Conservation (phyloP, 2,329 filamentous ascomycete species). For the Ophiostoma quercus region DNA sequence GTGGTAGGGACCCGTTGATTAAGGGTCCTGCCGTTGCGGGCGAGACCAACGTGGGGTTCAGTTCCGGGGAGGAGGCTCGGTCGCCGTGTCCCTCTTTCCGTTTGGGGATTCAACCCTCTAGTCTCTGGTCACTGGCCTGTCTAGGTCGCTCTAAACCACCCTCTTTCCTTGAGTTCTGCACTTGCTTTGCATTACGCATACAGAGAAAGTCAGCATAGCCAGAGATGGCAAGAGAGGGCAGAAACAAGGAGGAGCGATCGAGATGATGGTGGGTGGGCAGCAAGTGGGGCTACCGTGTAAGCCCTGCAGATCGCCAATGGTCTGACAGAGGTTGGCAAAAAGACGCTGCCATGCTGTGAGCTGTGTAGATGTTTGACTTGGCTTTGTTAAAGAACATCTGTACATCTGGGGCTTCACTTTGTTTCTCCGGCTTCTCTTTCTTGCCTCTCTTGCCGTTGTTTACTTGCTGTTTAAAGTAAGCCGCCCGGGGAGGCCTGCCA, state of each 20-base stretch:
- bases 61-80: constrained; percentile 2
- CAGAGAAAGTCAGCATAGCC: background rate
- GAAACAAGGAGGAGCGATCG: constrained; percentile 8
- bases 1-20: background rate
- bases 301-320: constrained; percentile 21
- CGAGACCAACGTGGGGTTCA: constrained; percentile 7
- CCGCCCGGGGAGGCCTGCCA: background rate
- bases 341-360: background rate
- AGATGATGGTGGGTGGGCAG: constrained; percentile 18
- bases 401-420: background rate
- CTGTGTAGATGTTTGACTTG: background rate
- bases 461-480: background rate
- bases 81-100: constrained; percentile 9
- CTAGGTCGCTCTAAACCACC: background rate
- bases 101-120: background rate
- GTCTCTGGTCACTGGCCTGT: too few species aligned
- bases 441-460: background rate
- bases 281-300: constrained; percentile 24
- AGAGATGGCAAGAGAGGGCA: background rate
- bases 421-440: background rate
- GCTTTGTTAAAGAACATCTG: background rate
- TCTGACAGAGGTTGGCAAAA: constrained; percentile 2
- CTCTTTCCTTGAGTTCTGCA: background rate
- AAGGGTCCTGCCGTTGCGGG: constrained; percentile 6
- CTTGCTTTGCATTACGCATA: background rate